These are phyloP conservation scores for Fraxinus platypoda DNA, from an alignment of 305 asterid genomes.

Conservation along the genomic window DNA sequence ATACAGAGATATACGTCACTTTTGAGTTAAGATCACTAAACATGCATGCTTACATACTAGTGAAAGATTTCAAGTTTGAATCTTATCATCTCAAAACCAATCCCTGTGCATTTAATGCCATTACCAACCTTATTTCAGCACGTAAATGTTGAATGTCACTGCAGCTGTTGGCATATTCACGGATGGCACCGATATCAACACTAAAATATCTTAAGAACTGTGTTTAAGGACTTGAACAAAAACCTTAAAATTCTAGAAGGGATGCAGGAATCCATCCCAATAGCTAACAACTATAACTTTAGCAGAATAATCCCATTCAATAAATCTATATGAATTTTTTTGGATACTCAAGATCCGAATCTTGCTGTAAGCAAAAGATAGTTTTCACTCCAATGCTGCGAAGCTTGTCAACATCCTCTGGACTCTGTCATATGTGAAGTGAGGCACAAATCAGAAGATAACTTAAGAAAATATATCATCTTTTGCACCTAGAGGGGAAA, in stretches of 20 bases:
- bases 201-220: constrained; percentile 68
- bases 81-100: constrained; percentile 5
- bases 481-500: constrained; percentile 14
- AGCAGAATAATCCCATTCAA: constrained; percentile 12
- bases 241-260: not conserved
- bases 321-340: constrained; percentile 19
- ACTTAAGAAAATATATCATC: constrained; percentile 5
- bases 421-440: constrained; percentile 54
- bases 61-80: not conserved
- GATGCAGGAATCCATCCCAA: constrained; percentile 3
- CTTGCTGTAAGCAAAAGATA: constrained; percentile 82
- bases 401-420: constrained; percentile 93
- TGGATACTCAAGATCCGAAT: constrained; percentile 98
- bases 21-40: not conserved
- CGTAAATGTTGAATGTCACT: constrained; percentile 83
- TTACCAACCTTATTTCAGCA: constrained; percentile 79
- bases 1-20: not conserved
- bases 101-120: not conserved
- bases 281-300: not conserved
- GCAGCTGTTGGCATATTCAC: constrained; percentile 63
- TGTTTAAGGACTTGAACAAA: constrained; percentile 48
- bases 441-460: constrained; percentile 16
- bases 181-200: constrained; percentile 79
- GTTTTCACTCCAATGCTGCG: constrained; percentile 86
- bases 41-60: not conserved